These are phyloP conservation scores for Plenodomus lindquistii DNA, from an alignment of 2,329 filamentous ascomycete genomes.

Conservation along the genomic window DNA sequence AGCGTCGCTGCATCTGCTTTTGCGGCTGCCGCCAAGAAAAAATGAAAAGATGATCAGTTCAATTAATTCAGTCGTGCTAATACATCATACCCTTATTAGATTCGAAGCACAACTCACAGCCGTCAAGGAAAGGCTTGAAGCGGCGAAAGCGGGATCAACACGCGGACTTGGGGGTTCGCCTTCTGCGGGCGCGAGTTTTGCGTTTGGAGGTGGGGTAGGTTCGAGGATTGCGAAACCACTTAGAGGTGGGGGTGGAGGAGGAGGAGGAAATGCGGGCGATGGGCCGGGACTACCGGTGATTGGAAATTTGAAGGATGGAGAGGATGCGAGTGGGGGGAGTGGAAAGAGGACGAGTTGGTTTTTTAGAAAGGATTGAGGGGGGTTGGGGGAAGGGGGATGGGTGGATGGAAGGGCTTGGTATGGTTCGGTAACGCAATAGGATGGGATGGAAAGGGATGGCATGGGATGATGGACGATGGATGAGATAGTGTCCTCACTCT, in stretches of 20 bases:
- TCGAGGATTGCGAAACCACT: slow-evolving; percentile 68
- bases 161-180: slow-evolving; percentile 73
- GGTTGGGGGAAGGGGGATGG: too few relatives aligned
- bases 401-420: too few relatives aligned
- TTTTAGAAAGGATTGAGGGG: too few relatives aligned
- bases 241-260: slow-evolving; percentile 50
- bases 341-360: slow-evolving; percentile 77
- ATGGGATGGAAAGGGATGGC: too few relatives aligned
- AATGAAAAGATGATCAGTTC: too few relatives aligned
- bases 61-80: too few relatives aligned
- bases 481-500: too few relatives aligned
- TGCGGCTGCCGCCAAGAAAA: too few relatives aligned
- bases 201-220: slow-evolving; percentile 62
- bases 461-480: too few relatives aligned
- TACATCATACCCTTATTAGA: slow-evolving; percentile 53
- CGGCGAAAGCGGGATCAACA: slow-evolving; percentile 88
- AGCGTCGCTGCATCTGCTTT: too few relatives aligned
- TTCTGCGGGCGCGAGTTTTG: slow-evolving; percentile 62
- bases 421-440: too few relatives aligned
- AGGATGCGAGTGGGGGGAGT: slow-evolving; percentile 61
- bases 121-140: slow-evolving; percentile 96
- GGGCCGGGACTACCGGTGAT: slow-evolving; percentile 48
- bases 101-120: slow-evolving; percentile 97
- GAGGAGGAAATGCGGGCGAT: slow-evolving; percentile 46
- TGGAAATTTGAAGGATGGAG: slow-evolving; percentile 50